Base-by-base conservation (phyloP, 129 eudicot species). In the Chrysanthemum makinoi region DNA sequence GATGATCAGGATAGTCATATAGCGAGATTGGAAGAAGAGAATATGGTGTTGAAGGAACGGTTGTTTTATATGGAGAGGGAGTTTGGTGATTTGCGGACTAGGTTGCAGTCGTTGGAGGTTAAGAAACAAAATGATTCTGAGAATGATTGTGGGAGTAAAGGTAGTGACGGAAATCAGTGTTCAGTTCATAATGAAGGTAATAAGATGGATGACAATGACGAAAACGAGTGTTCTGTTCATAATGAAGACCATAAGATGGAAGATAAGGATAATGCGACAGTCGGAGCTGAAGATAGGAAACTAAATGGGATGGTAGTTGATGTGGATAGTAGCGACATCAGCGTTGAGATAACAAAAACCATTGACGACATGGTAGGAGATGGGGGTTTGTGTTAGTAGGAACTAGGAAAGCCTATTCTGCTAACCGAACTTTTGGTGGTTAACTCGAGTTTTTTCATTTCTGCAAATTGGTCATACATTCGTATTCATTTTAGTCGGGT, bases 1-100 rank as follows among this genome's bases (percentile, higher is more conserved):
- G 96, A 88, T 86, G 97, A 91, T 83, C 97, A 91, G 68, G 96
- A 86, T 39, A 84, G 84, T 3, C 97, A 88, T 64, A 88, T 91
- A 48, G 91, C 94, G 5, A 93, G 80, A 10, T 22, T 86, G 76
- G 96, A 91, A 73, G 97, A 91, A 52, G 94, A 88, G 91, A 91
- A 91, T 39, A 24, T 88, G 78, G 57, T 84, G 24, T 73, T 91
- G 70, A 88, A 91, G 81, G 91, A 88, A 63, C 82, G 96, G 30
- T 63, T 91, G 81, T 91, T 86, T 69, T 68, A 82, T 68, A 86
- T 91, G 91, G 97, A 88, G 83, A 84, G 97, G 81, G 96, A 91
- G 78, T 83, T 88, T 61, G 86, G 72, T 49, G 87, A 84, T 30
- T 68, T 91, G 87, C 84, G 91, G 82, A 84, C 78, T 73, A 84